These are phyloP conservation scores for Butyriboletus appendiculatus DNA, from an alignment of 1,284 basidiomycete genomes.

Conservation along the genomic window DNA sequence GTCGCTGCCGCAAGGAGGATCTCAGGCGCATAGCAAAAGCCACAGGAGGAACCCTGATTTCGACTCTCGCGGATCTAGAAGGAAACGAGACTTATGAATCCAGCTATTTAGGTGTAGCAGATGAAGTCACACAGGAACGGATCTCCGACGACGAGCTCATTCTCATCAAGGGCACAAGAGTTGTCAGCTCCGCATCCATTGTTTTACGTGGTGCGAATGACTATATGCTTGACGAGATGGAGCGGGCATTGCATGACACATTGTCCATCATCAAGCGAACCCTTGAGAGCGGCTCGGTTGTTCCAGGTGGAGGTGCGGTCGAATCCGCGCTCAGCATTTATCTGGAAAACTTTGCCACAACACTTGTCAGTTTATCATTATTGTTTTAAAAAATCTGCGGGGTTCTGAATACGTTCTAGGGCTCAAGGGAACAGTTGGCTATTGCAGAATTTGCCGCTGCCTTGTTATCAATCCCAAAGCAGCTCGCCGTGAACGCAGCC, in stretches of 20 bases:
- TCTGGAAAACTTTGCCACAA: slow-evolving; percentile 98
- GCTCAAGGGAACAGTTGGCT: slow-evolving; percentile 96
- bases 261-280: slow-evolving; percentile 97
- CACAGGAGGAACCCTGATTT: slow-evolving; percentile 93
- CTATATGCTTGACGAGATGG: slow-evolving; percentile 99
- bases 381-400: background rate
- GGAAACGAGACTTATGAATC: slow-evolving; percentile 98
- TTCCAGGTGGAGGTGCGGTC: slow-evolving; percentile 97
- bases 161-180: slow-evolving; percentile 96
- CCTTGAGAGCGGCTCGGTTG: slow-evolving; percentile 93
- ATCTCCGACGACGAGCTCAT: slow-evolving; percentile 99
- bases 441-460: slow-evolving; percentile 98
- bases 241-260: slow-evolving; percentile 94
- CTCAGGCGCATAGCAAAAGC: slow-evolving; percentile 96
- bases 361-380: slow-evolving; percentile 63
- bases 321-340: slow-evolving; percentile 98
- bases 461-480: slow-evolving; percentile 95
- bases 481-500: slow-evolving; percentile 95
- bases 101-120: slow-evolving; percentile 86
- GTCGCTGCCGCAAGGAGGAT: slow-evolving; percentile 98
- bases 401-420: slow-evolving; percentile 50
- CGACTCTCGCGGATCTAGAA: slow-evolving; percentile 94
- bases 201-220: slow-evolving; percentile 97
- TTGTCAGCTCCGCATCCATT: slow-evolving; percentile 92
- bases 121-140: slow-evolving; percentile 96